Evolutionary conservation across 495 filamentous ascomycete genomes (phyloP).

Genomic region (Xylaria flabelliformis): DNA sequence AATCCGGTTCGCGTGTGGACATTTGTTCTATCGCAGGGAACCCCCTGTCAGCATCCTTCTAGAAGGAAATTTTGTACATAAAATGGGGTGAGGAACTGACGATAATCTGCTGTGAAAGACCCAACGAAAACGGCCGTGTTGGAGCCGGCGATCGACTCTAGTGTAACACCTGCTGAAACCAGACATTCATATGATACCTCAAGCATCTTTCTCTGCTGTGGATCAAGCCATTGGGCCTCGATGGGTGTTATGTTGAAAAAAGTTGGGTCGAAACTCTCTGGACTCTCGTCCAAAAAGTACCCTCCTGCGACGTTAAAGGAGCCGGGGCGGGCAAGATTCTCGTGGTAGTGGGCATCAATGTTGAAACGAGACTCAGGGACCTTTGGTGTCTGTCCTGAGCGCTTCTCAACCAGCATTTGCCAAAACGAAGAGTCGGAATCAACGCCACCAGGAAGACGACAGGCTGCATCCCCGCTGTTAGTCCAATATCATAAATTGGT

Average conservation of each 20-base stretch:
- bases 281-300: slow-evolving; percentile 47
- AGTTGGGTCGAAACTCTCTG: slow-evolving; percentile 48
- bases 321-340: slow-evolving; percentile 25
- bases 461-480: slow-evolving; percentile 39
- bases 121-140: slow-evolving; percentile 61
- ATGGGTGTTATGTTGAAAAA: slow-evolving; percentile 48
- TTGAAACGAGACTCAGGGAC: slow-evolving; percentile 30
- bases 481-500: slow-evolving; percentile 58
- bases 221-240: slow-evolving; percentile 45
- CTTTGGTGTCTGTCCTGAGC: slow-evolving; percentile 29
- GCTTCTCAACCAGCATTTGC: slow-evolving; percentile 45
- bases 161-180: slow-evolving; percentile 52
- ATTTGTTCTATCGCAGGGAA: slow-evolving; percentile 33
- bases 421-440: slow-evolving; percentile 54
- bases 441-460: slow-evolving; percentile 31
- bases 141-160: slow-evolving; percentile 53
- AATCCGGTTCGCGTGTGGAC: slow-evolving; percentile 50
- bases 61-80: background rate
- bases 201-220: slow-evolving; percentile 49
- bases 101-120: slow-evolving; percentile 57
- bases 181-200: slow-evolving; percentile 51
- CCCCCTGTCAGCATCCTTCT: background rate
- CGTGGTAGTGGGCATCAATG: slow-evolving; percentile 31
- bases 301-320: slow-evolving; percentile 37
- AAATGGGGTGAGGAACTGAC: slow-evolving; percentile 31